Conservation (phyloP, 768 basidiomycete genomes). For the Cystobasidium ongulense region DNA sequence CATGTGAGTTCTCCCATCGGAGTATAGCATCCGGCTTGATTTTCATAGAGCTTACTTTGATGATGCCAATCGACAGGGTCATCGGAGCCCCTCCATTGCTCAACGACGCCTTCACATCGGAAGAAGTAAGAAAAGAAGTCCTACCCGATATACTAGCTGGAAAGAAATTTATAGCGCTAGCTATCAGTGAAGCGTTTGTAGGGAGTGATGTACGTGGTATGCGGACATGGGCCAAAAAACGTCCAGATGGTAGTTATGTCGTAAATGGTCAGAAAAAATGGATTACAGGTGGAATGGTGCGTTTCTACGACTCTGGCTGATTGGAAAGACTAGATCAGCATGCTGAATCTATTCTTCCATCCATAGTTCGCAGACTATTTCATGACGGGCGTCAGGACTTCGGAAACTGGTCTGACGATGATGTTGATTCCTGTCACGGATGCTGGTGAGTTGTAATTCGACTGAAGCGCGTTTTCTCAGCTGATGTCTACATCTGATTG, state of each 20-base stretch:
- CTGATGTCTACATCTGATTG: background rate
- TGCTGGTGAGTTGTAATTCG: constrained; percentile 45
- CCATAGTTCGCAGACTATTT: constrained; percentile 72
- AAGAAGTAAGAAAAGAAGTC: constrained; percentile 46
- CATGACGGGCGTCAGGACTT: constrained; percentile 63
- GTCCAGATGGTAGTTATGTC: background rate
- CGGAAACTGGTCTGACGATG: constrained; percentile 64
- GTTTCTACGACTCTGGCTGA: no score
- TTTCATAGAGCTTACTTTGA: background rate
- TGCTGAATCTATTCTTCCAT: no score
- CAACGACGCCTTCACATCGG: constrained; percentile 59
- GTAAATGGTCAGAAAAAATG: constrained; percentile 61
- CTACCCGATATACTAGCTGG: constrained; percentile 59
- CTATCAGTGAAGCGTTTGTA: constrained; percentile 81
- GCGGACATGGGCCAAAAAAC: constrained; percentile 19
- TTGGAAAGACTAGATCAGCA: no score
- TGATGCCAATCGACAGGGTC: constrained; percentile 52
- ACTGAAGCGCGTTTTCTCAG: background rate
- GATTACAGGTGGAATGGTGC: constrained; percentile 22
- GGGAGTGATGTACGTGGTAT: constrained; percentile 59
- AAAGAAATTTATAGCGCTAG: constrained; percentile 66
- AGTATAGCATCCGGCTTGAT: no score
- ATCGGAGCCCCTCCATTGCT: constrained; percentile 58
- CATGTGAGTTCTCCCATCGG: background rate
- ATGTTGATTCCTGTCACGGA: constrained; percentile 74